Evolutionary conservation across 169 alveolate species (phyloP).

Genomic region (Plasmodium gonderi): DNA sequence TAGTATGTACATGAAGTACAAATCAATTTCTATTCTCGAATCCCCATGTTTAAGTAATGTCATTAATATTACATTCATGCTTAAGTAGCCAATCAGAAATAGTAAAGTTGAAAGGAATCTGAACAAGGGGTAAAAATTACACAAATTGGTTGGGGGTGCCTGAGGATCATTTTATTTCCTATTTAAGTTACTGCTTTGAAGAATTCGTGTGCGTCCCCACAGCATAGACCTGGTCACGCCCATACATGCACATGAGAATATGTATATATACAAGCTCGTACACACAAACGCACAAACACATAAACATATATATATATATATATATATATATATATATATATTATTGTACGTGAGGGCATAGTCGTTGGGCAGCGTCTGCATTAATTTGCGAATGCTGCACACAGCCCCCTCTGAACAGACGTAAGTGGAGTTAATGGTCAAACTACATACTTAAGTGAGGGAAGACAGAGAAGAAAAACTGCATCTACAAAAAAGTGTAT

Average conservation of each 20-base stretch:
- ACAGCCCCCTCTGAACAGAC: not conserved
- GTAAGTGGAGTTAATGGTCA: not conserved
- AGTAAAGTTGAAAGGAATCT: slow-evolving; percentile 15
- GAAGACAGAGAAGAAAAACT: slow-evolving; percentile 53
- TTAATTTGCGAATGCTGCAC: too few species aligned
- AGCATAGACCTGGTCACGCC: too few species aligned
- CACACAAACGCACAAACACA: too few species aligned
- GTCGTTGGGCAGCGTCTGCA: too few species aligned
- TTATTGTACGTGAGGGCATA: not conserved
- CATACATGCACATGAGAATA: too few species aligned
- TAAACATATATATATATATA: not conserved
- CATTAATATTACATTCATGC: not conserved
- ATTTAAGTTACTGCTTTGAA: too few species aligned
- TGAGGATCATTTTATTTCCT: too few species aligned
- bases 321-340: not conserved
- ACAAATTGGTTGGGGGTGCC: too few species aligned
- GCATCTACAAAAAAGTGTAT: slow-evolving; percentile 66
- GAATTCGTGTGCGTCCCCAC: too few species aligned
- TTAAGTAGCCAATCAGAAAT: slow-evolving; percentile 14
- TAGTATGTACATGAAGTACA: slow-evolving; percentile 27
- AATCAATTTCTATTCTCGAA: not conserved
- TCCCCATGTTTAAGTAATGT: not conserved
- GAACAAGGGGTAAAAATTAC: not conserved
- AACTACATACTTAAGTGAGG: slow-evolving; percentile 39
- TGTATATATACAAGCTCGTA: too few species aligned